These are phyloP conservation scores for Zygosaccharomyces sapae DNA, from an alignment of 1,139 yeast genomes.

Conservation along the genomic window DNA sequence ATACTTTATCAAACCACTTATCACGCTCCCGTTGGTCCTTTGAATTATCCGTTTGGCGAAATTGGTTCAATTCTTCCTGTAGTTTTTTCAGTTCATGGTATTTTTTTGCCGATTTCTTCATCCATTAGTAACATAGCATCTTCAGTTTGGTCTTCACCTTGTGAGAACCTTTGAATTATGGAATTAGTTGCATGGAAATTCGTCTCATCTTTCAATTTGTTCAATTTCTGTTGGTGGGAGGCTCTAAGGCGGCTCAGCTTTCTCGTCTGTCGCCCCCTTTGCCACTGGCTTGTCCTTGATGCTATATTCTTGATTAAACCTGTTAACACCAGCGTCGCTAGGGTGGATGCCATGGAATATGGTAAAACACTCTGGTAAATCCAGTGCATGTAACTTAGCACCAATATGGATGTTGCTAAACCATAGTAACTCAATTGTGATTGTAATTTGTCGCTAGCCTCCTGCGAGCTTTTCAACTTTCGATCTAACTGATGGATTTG, in stretches of 20 bases:
- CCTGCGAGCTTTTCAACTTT: conserved; percentile 21
- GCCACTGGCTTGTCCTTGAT: conserved; percentile 20
- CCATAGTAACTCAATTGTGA: conserved; percentile 24
- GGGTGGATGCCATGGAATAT: conserved; percentile 2
- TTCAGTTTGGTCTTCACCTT: conserved; percentile 39
- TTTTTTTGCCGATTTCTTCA: conserved; percentile 43
- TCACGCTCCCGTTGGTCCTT: conserved; percentile 26
- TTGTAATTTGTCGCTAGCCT: conserved; percentile 18
- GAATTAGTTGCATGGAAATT: conserved; percentile 75
- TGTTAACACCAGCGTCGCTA: conserved; percentile 12
- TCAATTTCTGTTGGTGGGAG: conserved; percentile 59
- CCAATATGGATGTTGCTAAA: conserved; percentile 10
- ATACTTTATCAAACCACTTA: conserved; percentile 36
- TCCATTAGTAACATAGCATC: conserved; percentile 37
- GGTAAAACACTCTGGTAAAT: conserved; percentile 9
- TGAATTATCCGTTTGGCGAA: conserved; percentile 18
- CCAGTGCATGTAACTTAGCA: conserved; percentile 15
- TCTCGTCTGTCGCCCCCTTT: conserved; percentile 17
- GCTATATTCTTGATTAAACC: conserved; percentile 12
- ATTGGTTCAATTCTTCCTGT: conserved; percentile 35
- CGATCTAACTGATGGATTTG: conserved; percentile 29
- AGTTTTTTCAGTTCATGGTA: conserved; percentile 41
- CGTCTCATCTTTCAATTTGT: conserved; percentile 72
- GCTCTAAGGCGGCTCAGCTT: conserved; percentile 43
- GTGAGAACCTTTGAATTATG: conserved; percentile 60